Percentiles rank a stretch among this genome's conserved stretches.
phyloP scores from a whole-genome alignment of 2,329 filamentous ascomycete genomes.

The Moelleriella libera region DNA sequence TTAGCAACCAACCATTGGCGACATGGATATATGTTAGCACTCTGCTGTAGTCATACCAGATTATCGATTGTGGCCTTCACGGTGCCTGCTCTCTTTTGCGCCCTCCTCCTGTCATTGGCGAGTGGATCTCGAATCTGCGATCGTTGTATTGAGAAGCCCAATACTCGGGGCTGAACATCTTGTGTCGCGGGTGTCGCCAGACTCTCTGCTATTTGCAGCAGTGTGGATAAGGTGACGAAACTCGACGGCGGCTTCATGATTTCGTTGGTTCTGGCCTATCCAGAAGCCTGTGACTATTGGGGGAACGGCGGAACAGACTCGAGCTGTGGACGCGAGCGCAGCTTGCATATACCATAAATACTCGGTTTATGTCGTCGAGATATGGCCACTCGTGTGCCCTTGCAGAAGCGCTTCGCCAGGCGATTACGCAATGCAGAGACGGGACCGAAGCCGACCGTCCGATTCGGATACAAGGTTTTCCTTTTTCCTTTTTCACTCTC shows the following conservation, averaged over 20 bases:
- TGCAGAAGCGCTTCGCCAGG: too few relatives aligned
- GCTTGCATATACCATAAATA: too few relatives aligned
- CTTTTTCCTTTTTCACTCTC: neutral
- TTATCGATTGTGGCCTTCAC: conserved; percentile 38
- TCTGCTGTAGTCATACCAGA: conserved; percentile 23
- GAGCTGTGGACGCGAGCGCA: too few relatives aligned
- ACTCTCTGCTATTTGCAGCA: conserved; percentile 6
- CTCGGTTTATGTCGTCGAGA: too few relatives aligned
- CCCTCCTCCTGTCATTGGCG: conserved; percentile 21
- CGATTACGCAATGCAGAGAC: neutral
- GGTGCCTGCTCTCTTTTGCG: conserved; percentile 24
- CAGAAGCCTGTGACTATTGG: neutral
- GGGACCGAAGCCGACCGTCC: neutral
- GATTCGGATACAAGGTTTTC: neutral
- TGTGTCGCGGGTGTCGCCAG: conserved; percentile 14
- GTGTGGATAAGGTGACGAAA: conserved; percentile 7
- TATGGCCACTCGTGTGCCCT: too few relatives aligned
- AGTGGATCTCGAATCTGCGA: conserved; percentile 23
- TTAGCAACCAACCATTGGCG: too few relatives aligned
- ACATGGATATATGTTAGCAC: too few relatives aligned
- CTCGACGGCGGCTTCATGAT: conserved; percentile 21
- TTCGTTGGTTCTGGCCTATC: conserved; percentile 1
- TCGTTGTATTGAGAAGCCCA: conserved; percentile 28
- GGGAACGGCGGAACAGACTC: too few relatives aligned
- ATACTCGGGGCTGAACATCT: conserved; percentile 24